Evolutionary conservation across 805 yeast species (phyloP).

Genomic region (Candida quercuum): DNA sequence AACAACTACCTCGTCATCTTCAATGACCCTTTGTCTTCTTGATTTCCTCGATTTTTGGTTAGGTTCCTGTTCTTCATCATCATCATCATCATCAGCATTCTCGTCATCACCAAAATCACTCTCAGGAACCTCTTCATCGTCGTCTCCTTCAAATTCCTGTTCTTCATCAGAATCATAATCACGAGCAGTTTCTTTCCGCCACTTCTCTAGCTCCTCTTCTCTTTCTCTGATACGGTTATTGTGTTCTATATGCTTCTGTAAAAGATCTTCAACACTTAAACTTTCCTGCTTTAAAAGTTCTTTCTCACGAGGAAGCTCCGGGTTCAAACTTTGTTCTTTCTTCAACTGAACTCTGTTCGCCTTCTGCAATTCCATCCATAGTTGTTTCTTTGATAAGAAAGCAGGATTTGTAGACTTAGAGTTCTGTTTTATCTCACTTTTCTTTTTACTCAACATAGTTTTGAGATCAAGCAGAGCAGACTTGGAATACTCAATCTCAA

Average conservation of each 20-base stretch:
- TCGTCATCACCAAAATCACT: slow-evolving; percentile 19
- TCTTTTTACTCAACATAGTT: slow-evolving; percentile 27
- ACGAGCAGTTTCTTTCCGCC: slow-evolving; percentile 11
- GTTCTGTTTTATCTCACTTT: slow-evolving; percentile 5
- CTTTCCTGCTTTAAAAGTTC: slow-evolving; percentile 20
- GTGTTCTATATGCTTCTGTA: slow-evolving; percentile 18
- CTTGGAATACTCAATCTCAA: slow-evolving; percentile 25
- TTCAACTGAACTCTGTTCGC: slow-evolving; percentile 47
- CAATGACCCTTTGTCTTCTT: slow-evolving; percentile 20
- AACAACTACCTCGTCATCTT: slow-evolving; percentile 8
- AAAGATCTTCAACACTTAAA: slow-evolving; percentile 17
- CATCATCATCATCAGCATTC: slow-evolving; percentile 16
- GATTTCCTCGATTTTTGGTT: slow-evolving; percentile 1
- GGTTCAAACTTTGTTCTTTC: slow-evolving; percentile 39
- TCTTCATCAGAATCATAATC: slow-evolving; percentile 7
- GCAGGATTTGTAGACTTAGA: slow-evolving; percentile 10
- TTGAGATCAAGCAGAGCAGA: slow-evolving; percentile 30
- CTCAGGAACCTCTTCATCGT: slow-evolving; percentile 17
- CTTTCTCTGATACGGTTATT: slow-evolving; percentile 27
- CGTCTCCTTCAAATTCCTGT: slow-evolving; percentile 7
- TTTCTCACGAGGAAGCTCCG: slow-evolving; percentile 34
- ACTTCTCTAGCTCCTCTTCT: slow-evolving; percentile 24
- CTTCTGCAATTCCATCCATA: slow-evolving; percentile 33
- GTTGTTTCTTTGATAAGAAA: slow-evolving; percentile 20
- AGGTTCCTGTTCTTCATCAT: slow-evolving; percentile 7